Evolutionary conservation across 345 rosid genomes (phyloP), one percentile per base, ranked within the genome.

Genomic region (Viola odorata): DNA sequence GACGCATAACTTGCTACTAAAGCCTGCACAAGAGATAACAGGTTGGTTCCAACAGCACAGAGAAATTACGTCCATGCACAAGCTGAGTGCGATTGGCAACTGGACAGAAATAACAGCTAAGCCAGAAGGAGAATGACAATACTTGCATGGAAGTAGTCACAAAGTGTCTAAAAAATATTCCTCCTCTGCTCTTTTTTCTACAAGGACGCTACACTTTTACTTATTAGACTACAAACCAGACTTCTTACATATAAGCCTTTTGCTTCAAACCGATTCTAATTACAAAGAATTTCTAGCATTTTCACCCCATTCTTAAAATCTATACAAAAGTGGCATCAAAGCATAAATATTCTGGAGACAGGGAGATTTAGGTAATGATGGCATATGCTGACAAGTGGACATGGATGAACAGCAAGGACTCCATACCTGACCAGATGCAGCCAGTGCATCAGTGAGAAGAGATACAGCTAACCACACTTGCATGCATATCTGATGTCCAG

Each of bases 401-500:
- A 8, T 3, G 5, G 53, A 65, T 51, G 2, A 16, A 45, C 54
- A 47, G 44, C 62, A 12, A 8, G 51, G n/a, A 5, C 42, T 49
- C 11, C 57, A 47, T 71, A 87, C 99, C 96, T 94, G 99, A 63
- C 81, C 95, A 65, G 99, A 89, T 63, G 91, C 75, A 71, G 97
- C 97, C 44, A 89, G 62, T 41, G 97, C 88, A 84, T 94, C 99
- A 47, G 96, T 83, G 63, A 90, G 90, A 65, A 94, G 88, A 72
- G 97, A 89, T 57, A 90, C 99, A 57, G 97, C 95, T 77, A 94
- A 77, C 99, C 99, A 94, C 13, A 94, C 81, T 82, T 94, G 97
- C 96, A 88, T 75, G 76, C 97, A 94, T 83, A 94, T 90, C 78
- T 94, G 99, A 80, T 94, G 99, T 16, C 95, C 99, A 68, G 99